Evolutionary conservation across 2,329 filamentous ascomycete genomes (phyloP), one percentile per base, ranked within the genome.

Genomic region (Elsinoe perseae): DNA sequence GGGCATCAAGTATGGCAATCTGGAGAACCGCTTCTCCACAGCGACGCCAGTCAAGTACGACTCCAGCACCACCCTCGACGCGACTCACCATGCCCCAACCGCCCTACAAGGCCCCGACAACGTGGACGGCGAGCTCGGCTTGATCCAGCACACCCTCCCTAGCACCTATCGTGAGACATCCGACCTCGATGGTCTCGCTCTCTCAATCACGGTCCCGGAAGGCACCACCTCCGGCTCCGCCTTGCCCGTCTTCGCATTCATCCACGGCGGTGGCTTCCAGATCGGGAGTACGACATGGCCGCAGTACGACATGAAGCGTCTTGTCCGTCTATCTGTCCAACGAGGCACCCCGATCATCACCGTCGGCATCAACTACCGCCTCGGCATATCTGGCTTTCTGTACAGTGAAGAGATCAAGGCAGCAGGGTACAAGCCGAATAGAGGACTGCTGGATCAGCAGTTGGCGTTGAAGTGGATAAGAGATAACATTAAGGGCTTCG

Each of bases 281-380:
- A 69, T 75, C 2, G 79, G 78, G 2, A 75, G 75, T 2, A 77
- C 73, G 40, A 78, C 72, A 42, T 81, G 76, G 70, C 78, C 78
- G 0, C 75, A 80, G 34, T 79, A 77, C 60, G 74, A 80, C 58
- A 65, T 74, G 18, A 65, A 66, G 4, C 64, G 71, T 1, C 59
- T 81, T 4, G 75, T 79, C 3, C 70, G 71, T 58, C 61, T 77
- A 4, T 75, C 75, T 0, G 64, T 66, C 0, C 70, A 73, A 12
- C 69, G 70, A 16, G 72, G 69, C 0, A 68, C 72, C 25, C 77
- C 78, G 0, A 68, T 79, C 2, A 73, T 81, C 46, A 69, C 67
- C 0, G 63, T 73, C 8, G 69, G 66, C 2, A 67, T 73, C 56
- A 57, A 57, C 65, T 82, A 81, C 63, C 77, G 76, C 27, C 58